Percentiles rank a stretch among this genome's conserved stretches.
Conservation (phyloP, 768 basidiomycete species). For the Tulasnella calospora region DNA sequence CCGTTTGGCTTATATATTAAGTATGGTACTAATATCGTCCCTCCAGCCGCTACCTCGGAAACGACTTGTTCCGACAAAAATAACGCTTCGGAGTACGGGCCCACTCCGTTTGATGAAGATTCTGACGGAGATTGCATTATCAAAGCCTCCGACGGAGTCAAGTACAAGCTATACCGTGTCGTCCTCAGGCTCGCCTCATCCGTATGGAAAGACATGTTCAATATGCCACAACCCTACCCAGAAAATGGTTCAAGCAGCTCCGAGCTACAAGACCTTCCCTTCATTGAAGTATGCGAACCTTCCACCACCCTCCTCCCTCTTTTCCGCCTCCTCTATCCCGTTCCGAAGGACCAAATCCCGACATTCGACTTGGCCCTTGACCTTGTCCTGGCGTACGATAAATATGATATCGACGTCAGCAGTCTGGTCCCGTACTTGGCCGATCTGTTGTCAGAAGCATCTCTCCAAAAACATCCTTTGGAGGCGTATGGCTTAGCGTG, state of each 20-base stretch:
- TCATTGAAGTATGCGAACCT: conserved; percentile 9
- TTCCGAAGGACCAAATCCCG: not conserved
- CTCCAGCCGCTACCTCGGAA: too few species aligned
- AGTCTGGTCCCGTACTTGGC: not conserved
- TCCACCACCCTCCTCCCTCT: not conserved
- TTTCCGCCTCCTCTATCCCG: conserved; percentile 9
- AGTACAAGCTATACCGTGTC: not conserved
- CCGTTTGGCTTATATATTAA: too few species aligned
- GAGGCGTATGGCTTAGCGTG: conserved; percentile 8
- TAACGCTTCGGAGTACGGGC: not conserved
- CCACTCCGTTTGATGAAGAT: not conserved
- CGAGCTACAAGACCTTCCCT: not conserved
- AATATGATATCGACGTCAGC: not conserved
- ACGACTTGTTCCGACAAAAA: too few species aligned
- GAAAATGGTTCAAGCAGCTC: not conserved
- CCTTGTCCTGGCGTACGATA: conserved; percentile 9
- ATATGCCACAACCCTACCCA: not conserved
- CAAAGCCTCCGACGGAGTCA: not conserved
- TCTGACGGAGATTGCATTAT: conserved; percentile 15
- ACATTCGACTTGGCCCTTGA: not conserved
- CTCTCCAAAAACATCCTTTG: not conserved
- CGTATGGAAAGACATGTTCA: conserved; percentile 5
- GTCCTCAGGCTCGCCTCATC: conserved; percentile 1
- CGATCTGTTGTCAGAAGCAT: not conserved
- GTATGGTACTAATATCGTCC: too few species aligned